Evolutionary conservation across 352 stramenopile genomes (phyloP).

Genomic region (Phytophthora sojae): DNA sequence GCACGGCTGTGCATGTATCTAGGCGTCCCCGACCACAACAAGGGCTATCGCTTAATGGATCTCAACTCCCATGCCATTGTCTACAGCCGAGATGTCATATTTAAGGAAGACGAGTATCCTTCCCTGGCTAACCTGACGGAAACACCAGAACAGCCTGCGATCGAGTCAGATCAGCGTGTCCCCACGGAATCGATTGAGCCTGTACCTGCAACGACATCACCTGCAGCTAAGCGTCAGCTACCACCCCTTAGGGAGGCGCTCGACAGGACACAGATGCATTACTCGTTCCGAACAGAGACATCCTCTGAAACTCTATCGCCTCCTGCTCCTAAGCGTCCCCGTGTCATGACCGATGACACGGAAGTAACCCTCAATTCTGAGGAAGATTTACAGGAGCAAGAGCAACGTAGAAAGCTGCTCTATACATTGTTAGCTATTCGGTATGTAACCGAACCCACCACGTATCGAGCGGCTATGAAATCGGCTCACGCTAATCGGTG

Average conservation of each 20-base stretch:
- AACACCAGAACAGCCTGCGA: background rate
- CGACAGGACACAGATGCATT: background rate
- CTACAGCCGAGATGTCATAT: conserved; percentile 12
- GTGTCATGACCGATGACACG: background rate
- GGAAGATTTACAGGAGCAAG: conserved; percentile 9
- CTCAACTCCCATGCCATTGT: conserved; percentile 7
- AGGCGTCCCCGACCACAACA: conserved; percentile 5
- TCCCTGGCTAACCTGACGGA: background rate
- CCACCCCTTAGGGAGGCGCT: background rate
- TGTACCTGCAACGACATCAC: background rate
- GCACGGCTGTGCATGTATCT: conserved; percentile 13
- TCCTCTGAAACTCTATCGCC: background rate
- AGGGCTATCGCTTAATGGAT: conserved; percentile 12
- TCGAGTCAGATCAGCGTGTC: background rate
- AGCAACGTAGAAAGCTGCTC: background rate
- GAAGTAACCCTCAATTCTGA: conserved; percentile 7
- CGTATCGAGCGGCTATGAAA: conserved; percentile 5
- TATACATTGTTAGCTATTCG: conserved; percentile 9
- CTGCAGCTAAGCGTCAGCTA: background rate
- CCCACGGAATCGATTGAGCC: background rate
- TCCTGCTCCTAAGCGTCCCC: background rate
- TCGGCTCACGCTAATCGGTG: conserved; percentile 8
- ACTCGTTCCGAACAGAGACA: conserved; percentile 9
- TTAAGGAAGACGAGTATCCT: conserved; percentile 15
- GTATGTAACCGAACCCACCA: conserved; percentile 11